Percentiles rank a stretch among this genome's conserved stretches.
Evolutionary conservation across 495 filamentous ascomycete species (phyloP).

Genomic region (Annulohypoxylon maeteangense): DNA sequence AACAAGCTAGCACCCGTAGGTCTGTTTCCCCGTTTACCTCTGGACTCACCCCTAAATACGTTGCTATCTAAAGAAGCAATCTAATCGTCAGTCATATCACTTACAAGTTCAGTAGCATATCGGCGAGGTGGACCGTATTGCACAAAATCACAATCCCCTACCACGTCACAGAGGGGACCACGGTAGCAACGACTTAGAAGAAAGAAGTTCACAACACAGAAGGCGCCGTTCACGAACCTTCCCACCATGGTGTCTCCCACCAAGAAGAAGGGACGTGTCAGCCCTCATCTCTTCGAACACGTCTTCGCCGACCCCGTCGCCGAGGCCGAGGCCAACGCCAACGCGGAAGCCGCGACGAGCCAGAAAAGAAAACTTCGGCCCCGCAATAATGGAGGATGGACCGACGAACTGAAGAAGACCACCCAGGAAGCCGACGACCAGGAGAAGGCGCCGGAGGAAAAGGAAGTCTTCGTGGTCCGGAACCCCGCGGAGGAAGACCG

Average conservation of each 20-base stretch:
- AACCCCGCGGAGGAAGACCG: background rate
- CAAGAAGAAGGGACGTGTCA: background rate
- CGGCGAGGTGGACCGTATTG: background rate
- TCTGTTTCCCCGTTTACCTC: too few relatives aligned
- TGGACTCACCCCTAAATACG: too few relatives aligned
- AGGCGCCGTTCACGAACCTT: background rate
- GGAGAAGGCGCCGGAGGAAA: background rate
- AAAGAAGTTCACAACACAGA: background rate
- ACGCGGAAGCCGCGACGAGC: background rate
- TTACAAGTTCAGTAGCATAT: background rate
- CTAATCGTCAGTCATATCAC: background rate
- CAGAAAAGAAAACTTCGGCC: background rate
- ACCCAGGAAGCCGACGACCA: background rate
- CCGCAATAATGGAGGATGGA: background rate
- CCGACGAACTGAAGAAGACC: background rate
- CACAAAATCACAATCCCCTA: background rate
- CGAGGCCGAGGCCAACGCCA: background rate
- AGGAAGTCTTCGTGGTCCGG: background rate
- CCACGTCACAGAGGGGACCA: background rate
- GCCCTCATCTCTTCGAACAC: background rate
- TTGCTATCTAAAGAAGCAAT: too few relatives aligned
- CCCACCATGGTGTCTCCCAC: background rate
- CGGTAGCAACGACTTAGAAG: background rate
- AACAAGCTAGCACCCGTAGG: too few relatives aligned
- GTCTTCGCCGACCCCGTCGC: background rate